phyloP scores from a whole-genome alignment of 139 green algal species.

The Coelastrella sp. region DNA sequence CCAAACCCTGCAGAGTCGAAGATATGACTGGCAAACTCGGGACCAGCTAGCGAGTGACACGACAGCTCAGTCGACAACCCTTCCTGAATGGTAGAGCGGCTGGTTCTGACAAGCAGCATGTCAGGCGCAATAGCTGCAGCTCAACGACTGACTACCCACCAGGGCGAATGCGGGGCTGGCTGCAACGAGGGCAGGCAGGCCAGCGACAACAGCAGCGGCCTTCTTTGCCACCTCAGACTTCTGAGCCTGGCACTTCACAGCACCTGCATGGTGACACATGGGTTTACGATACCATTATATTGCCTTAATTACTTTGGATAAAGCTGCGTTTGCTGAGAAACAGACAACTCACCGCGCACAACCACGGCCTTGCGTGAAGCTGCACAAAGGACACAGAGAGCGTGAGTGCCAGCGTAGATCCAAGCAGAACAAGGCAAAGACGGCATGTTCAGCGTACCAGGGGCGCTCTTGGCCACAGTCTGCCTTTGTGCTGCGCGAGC shows the following conservation, averaged over 20 bases:
- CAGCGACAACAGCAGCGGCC: constrained; percentile 52
- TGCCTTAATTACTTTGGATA: background rate
- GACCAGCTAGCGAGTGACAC: no score
- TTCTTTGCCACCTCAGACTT: constrained; percentile 58
- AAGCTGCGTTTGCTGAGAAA: background rate
- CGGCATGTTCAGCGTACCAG: background rate
- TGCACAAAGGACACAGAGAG: background rate
- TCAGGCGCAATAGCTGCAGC: background rate
- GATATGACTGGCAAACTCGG: no score
- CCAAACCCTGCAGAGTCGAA: no score
- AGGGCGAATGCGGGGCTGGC: constrained; percentile 70
- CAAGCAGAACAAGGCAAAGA: background rate
- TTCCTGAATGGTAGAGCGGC: background rate
- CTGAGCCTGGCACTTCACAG: constrained; percentile 42
- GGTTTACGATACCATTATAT: background rate
- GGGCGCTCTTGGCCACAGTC: constrained; percentile 27
- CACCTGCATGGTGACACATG: constrained; percentile 6
- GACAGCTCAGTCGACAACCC: no score
- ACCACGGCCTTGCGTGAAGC: constrained; percentile 22
- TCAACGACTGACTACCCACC: constrained; percentile 44
- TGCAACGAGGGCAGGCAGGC: constrained; percentile 55
- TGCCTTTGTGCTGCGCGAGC: constrained; percentile 1
- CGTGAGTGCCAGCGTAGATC: background rate
- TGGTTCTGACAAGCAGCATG: background rate
- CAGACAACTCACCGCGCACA: constrained; percentile 30